A percentile compares a stretch with the other conserved stretches of the same genome.
phyloP scores from a whole-genome alignment of 257 asterid genomes.

The Nicotiana paniculata region DNA sequence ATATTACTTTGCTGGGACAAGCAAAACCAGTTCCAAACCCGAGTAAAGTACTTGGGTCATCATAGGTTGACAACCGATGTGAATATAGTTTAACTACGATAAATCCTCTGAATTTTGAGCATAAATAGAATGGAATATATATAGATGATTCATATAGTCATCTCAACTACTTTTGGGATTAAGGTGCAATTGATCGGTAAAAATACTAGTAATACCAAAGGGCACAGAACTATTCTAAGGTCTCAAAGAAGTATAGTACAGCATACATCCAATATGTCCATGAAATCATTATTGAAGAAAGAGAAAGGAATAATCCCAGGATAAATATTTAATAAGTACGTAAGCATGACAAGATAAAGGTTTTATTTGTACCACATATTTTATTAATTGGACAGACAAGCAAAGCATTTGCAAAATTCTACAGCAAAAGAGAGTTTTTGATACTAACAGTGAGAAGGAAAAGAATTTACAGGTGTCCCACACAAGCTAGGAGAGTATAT shows the following conservation, averaged over 20 bases:
- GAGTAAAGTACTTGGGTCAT: neutral
- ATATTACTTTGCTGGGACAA: neutral
- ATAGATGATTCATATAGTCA: neutral
- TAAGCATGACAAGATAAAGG: neutral
- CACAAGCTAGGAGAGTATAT: neutral
- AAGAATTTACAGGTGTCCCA: neutral
- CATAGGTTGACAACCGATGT: neutral
- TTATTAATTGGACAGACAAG: neutral
- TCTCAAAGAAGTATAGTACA: neutral
- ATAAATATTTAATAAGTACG: neutral
- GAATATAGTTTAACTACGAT: neutral
- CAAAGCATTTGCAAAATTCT: neutral
- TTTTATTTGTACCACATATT: neutral
- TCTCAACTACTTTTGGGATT: neutral
- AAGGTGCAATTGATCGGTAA: neutral
- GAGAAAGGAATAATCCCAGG: neutral
- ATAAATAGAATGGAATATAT: neutral
- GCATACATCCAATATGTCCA: neutral
- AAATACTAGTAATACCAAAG: neutral
- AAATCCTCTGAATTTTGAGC: neutral
- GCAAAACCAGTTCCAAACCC: neutral
- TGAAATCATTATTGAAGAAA: too few relatives aligned
- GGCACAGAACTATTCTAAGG: neutral
- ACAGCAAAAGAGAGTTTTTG: neutral
- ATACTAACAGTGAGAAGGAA: neutral